Evolutionary conservation across 2,329 filamentous ascomycete species (phyloP), one percentile per base, ranked within the genome.

Genomic region (Claviceps pazoutovae): DNA sequence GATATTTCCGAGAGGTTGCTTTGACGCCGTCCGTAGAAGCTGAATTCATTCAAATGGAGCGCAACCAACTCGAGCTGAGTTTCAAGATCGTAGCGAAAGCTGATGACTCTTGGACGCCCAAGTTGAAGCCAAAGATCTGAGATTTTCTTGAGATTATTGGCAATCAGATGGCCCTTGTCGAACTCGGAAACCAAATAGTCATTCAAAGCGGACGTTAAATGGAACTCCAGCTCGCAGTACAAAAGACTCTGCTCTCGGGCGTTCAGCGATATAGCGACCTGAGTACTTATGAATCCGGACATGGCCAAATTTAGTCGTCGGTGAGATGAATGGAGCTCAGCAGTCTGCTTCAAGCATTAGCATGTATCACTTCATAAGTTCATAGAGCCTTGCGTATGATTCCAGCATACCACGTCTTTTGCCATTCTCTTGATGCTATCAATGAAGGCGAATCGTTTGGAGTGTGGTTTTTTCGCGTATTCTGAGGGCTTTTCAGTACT

Each of bases 71-170:
- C 74, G n/a, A 81, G 59, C 63, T 81, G 78, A 1, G 77, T 80
- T 64, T 80, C 77, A 2, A 80, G 61, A 54, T 82, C 77, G 60
- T 78, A 81, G 17, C 76, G 74, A 61, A 80, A 81, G 13, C 74
- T 74, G 21, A 77, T 63, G 8, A 81, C 76, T 51, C 69, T 71
- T 5, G 77, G 75, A 0, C 74, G 75, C 41, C 77, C 77, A 55
- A 73, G 71, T 44, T 70, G 66, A 23, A 67, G 63, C 78, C 77
- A 82, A 5, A 58, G 61, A 49, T 80, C 75, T 2, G 71, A 68
- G 7, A 79, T 63, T 54, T 69, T 72, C 57, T 74, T 74, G 54
- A 76, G 70, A 58, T 76, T 74, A 56, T 72, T 69, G 0, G 71
- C 65, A 5, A 74, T 67, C 5, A 81, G 66, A 1, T 75, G 75